Percentiles rank a stretch among this genome's conserved stretches.
These are phyloP conservation scores for Pulveroboletus sp. DNA, from an alignment of 768 basidiomycete species.

Conservation along the genomic window DNA sequence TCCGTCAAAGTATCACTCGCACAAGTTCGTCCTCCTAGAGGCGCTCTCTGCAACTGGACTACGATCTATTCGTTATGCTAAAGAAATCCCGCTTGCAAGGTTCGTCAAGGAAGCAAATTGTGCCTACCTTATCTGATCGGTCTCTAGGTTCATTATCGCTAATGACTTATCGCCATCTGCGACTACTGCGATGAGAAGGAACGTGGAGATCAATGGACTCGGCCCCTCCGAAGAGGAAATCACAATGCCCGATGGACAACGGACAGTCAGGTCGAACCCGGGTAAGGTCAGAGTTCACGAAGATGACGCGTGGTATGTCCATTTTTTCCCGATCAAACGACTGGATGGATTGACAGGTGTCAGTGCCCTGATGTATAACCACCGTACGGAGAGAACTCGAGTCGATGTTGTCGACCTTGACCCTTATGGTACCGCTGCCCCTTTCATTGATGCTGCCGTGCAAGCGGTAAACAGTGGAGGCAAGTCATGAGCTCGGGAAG, in stretches of 20 bases:
- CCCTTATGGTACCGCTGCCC: constrained; percentile 95
- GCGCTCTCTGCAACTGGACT: constrained; percentile 95
- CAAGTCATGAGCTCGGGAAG: constrained; percentile 28
- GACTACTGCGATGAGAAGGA: constrained; percentile 78
- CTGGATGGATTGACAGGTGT: not conserved
- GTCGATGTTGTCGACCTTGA: constrained; percentile 98
- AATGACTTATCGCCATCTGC: constrained; percentile 89
- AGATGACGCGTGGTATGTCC: constrained; percentile 85
- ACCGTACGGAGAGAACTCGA: constrained; percentile 63
- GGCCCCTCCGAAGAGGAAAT: constrained; percentile 31
- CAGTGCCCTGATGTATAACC: constrained; percentile 87
- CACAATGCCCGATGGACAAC: constrained; percentile 7
- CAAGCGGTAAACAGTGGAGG: constrained; percentile 88
- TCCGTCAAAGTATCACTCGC: constrained; percentile 44
- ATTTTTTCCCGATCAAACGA: not conserved
- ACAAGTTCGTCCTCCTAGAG: constrained; percentile 79
- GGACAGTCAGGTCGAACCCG: constrained; percentile 14
- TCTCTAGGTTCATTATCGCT: constrained; percentile 86
- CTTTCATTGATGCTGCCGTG: constrained; percentile 93
- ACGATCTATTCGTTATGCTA: constrained; percentile 93
- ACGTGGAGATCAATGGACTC: constrained; percentile 78
- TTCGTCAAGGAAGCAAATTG: constrained; percentile 32
- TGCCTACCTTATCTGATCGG: constrained; percentile 4
- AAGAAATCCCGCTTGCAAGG: constrained; percentile 91
- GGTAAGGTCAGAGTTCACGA: constrained; percentile 79